A percentile compares a stretch with the other conserved stretches of the same genome.
These are phyloP conservation scores for Candida labiduridarum DNA, from an alignment of 1,139 yeast genomes.

Conservation along the genomic window DNA sequence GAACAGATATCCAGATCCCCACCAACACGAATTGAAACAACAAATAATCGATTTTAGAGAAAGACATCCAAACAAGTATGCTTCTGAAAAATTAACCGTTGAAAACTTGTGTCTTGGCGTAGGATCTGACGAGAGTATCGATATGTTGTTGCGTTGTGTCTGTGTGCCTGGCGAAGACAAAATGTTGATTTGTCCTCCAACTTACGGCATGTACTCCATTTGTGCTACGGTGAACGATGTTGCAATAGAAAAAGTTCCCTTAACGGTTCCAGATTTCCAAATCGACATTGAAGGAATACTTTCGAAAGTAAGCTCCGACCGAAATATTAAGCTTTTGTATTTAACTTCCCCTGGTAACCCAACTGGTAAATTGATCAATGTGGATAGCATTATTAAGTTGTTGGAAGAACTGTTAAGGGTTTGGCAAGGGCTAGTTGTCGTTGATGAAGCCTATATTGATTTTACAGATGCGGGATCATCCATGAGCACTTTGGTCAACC, in stretches of 20 bases:
- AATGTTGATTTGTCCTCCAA: conserved; percentile 87
- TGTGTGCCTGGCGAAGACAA: conserved; percentile 85
- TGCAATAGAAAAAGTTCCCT: conserved; percentile 70
- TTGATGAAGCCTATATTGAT: conserved; percentile 95
- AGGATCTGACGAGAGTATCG: conserved; percentile 97
- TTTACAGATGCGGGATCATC: conserved; percentile 57
- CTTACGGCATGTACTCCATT: conserved; percentile 95
- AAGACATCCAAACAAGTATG: conserved; percentile 34
- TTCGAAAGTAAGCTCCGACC: conserved; percentile 55
- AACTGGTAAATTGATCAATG: conserved; percentile 68
- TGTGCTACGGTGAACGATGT: conserved; percentile 91
- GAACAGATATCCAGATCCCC: conserved; percentile 96
- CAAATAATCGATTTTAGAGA: conserved; percentile 75
- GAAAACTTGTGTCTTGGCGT: conserved; percentile 90
- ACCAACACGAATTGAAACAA: conserved; percentile 77
- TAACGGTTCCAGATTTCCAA: conserved; percentile 61
- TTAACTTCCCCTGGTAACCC: conserved; percentile 99
- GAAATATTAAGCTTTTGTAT: conserved; percentile 69
- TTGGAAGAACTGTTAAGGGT: conserved; percentile 41
- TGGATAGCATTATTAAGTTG: conserved; percentile 51
- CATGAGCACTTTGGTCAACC: conserved; percentile 76
- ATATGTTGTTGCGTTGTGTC: conserved; percentile 79
- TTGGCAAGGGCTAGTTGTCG: conserved; percentile 81
- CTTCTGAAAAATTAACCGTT: conserved; percentile 42
- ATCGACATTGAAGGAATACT: conserved; percentile 60